Evolutionary conservation across 768 basidiomycete species (phyloP), one percentile per base, ranked within the genome.

Genomic region (Kwoniella sp.): DNA sequence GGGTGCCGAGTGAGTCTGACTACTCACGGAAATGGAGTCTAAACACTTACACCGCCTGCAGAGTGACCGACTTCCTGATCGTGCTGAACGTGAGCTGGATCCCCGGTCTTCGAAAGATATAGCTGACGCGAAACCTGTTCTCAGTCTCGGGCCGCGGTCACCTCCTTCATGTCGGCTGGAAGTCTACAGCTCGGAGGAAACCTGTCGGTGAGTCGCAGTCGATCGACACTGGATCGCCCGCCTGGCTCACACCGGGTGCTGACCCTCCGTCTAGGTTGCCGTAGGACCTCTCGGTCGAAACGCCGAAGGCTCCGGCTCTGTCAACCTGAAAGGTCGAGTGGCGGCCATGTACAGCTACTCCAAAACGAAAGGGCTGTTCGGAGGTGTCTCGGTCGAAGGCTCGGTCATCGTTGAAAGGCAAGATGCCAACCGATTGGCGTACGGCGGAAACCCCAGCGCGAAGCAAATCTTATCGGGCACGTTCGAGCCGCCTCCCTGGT

Each of bases 111-210:
- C 34, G 12, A 64, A 86, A 86, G 20, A 79, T 77, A 60, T 80
- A 87, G 43, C 87, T 34, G 41, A 14, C 15, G 27, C 44, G n/a
- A 38, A 32, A 8, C 32, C 1, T 40, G 14, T 40, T 15, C 20
- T 17, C 53, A 87, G 69, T 64, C 68, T n/a, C 50, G 62, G 28
- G 48, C 47, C 5, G 61, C 74, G 4, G 66, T 76, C 12, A 66
- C 87, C 82, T 84, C 86, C 1, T 98, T 99, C 76, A 98, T 98
- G 93, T 80, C 90, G 11, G 86, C 90, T 14, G 93, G 95, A 7
- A 88, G 85, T 6, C 71, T 99, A 53, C 90, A 87, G 2, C 77
- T 95, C 2, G 92, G 92, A 17, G 91, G 91, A 12, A 93, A 91
- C 67, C 77, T 92, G 74, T 90, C 89, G 56, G 77, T 89, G 37